Conservation (phyloP, 1,139 yeast genomes). For the Martiniozyma asiatica region DNA sequence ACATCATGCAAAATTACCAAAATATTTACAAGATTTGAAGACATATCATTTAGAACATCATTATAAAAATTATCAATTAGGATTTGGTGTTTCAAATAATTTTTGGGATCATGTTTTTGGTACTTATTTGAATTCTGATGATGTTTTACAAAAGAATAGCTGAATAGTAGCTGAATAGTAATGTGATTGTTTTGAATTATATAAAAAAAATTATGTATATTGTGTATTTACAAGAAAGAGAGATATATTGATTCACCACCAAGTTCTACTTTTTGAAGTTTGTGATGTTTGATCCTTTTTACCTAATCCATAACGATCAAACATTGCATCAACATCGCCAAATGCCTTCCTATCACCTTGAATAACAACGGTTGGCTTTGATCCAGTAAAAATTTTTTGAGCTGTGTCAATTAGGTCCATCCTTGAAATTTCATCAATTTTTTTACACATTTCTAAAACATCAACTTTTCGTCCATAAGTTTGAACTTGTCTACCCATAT, state of each 20-base stretch:
- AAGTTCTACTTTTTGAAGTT: constrained; percentile 8
- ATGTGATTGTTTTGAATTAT: no score
- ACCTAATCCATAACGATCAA: constrained; percentile 69
- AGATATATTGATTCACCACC: constrained; percentile 9
- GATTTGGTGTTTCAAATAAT: constrained; percentile 87
- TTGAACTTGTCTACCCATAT: constrained; percentile 88
- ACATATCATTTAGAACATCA: constrained; percentile 94
- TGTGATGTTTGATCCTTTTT: no score
- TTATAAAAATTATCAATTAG: constrained; percentile 90
- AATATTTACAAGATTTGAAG: constrained; percentile 63
- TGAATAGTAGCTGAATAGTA: no score
- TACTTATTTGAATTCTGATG: constrained; percentile 37
- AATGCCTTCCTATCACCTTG: constrained; percentile 80
- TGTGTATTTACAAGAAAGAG: background rate
- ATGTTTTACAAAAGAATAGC: constrained; percentile 21
- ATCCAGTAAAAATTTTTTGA: constrained; percentile 63
- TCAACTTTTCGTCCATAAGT: constrained; percentile 71
- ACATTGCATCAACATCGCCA: constrained; percentile 67
- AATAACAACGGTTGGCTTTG: constrained; percentile 71
- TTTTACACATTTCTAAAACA: constrained; percentile 70
- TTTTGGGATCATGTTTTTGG: constrained; percentile 92
- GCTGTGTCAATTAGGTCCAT: constrained; percentile 68
- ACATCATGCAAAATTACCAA: constrained; percentile 78
- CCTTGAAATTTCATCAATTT: constrained; percentile 56
- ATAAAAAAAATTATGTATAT: no score